These are phyloP conservation scores for Tylopilus rubrobrunneus DNA, from an alignment of 768 basidiomycete species.

Conservation along the genomic window DNA sequence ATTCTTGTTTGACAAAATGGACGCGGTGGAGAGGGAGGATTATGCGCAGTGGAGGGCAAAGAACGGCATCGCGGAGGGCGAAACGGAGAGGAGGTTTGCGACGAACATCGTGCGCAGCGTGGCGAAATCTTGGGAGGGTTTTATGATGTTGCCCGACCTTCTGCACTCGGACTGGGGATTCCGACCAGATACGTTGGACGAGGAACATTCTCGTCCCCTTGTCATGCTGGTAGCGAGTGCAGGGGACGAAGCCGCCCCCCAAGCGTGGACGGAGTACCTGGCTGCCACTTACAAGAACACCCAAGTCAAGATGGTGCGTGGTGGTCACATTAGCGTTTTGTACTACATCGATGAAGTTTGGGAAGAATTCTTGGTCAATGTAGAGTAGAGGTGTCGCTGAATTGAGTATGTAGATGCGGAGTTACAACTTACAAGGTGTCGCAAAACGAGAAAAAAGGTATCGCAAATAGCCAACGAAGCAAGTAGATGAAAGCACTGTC, in stretches of 20 bases:
- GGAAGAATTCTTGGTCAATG: slow-evolving; percentile 29
- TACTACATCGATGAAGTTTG: slow-evolving; percentile 46
- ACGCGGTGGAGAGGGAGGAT: slow-evolving; percentile 30
- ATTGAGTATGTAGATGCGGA: not conserved
- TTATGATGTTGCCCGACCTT: slow-evolving; percentile 38
- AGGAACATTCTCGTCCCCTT: slow-evolving; percentile 40
- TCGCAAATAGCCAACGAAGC: slow-evolving; percentile 13
- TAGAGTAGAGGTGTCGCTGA: slow-evolving; percentile 12
- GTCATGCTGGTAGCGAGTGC: slow-evolving; percentile 44
- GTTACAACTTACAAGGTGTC: slow-evolving; percentile 11
- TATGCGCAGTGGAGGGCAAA: slow-evolving; percentile 41
- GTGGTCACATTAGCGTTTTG: slow-evolving; percentile 47
- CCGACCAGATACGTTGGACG: slow-evolving; percentile 39
- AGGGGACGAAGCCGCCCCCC: slow-evolving; percentile 41
- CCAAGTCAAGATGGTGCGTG: slow-evolving; percentile 37
- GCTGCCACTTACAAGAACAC: slow-evolving; percentile 44
- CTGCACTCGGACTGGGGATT: slow-evolving; percentile 54
- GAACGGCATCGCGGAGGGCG: slow-evolving; percentile 38
- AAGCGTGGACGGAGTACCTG: slow-evolving; percentile 47
- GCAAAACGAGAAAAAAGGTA: slow-evolving; percentile 12
- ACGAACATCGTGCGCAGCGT: slow-evolving; percentile 45
- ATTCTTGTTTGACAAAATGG: slow-evolving; percentile 39
- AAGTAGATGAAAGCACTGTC: slow-evolving; percentile 29
- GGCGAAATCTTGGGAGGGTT: slow-evolving; percentile 49
- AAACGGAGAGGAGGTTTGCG: slow-evolving; percentile 41